Evolutionary conservation across 2,329 filamentous ascomycete species (phyloP), one percentile per base, ranked within the genome.

Genomic region (Trichoderma sp.): DNA sequence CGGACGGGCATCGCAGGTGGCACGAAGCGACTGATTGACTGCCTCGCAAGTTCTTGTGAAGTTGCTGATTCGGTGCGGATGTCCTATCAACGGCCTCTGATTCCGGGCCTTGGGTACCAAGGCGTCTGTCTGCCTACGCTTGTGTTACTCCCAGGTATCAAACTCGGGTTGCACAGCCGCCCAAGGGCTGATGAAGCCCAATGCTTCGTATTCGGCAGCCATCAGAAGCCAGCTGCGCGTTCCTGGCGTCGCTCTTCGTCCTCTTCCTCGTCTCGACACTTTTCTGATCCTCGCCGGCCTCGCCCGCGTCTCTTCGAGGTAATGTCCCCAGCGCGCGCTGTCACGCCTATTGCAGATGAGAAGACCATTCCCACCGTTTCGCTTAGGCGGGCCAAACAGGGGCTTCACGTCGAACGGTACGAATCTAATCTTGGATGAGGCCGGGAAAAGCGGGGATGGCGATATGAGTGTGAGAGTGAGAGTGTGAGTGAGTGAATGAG

Each of bases 171-270:
- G 41, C 41, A 52, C 28, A 52, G 44, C 41, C 21, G 30, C 58
- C 47, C 39, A 30, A 51, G n/a, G 24, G n/a, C 39, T 52, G 47
- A 61, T 12, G 34, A 39, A 14, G 58, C 48, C 39, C 39, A 52
- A 57, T 24, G 54, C 41, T 51, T 61, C 58, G 58, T 61, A 44
- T 61, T 61, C 58, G 58, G 58, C 45, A 50, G 56, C 28, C 10
- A 48, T 48, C 14, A 44, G 12, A 44, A 59, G 24, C 9, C 6
- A 58, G 34, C 34, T 39, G 34, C 34, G 34, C 34, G 34, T 39
- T 39, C 34, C 34, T 39, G 34, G 34, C 34, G 12, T 12, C 34
- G 34, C 10, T 39, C 10, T 14, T 39, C 7, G 34, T 39, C 34
- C 12, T 14, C 12, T 2, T 39, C 34, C 3, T 39, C 50, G 30